Conservation (phyloP, 495 filamentous ascomycete species). For the Aspergillus biplanus region DNA sequence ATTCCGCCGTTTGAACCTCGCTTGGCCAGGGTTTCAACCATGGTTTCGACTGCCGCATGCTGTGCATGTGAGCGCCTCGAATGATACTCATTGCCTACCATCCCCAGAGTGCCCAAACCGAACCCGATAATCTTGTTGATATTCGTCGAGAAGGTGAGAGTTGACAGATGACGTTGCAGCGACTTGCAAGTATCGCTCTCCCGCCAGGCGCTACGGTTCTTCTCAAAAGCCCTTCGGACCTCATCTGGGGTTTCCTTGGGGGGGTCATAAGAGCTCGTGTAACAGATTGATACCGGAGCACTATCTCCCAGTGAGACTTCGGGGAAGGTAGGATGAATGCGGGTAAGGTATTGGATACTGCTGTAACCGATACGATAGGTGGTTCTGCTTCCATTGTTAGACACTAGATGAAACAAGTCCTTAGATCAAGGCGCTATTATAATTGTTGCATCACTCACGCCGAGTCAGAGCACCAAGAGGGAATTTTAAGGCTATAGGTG, state of each 20-base stretch:
- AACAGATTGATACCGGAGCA: slow-evolving; percentile 27
- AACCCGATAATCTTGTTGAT: slow-evolving; percentile 29
- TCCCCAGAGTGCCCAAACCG: slow-evolving; percentile 22
- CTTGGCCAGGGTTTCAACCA: slow-evolving; percentile 13
- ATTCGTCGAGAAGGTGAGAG: slow-evolving; percentile 1
- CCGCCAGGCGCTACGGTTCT: slow-evolving; percentile 15
- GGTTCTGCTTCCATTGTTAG: slow-evolving; percentile 15
- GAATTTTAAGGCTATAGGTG: slow-evolving; percentile 23
- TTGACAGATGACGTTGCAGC: slow-evolving; percentile 16
- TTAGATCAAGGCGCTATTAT: not conserved
- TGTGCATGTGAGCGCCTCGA: slow-evolving; percentile 24
- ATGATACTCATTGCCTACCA: slow-evolving; percentile 15
- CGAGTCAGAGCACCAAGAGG: slow-evolving; percentile 24
- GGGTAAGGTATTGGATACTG: slow-evolving; percentile 26
- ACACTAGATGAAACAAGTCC: not conserved
- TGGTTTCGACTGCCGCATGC: slow-evolving; percentile 29
- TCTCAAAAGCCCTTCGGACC: slow-evolving; percentile 10
- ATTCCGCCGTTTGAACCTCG: slow-evolving; percentile 13
- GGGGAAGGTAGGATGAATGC: slow-evolving; percentile 23
- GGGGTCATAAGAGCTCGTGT: slow-evolving; percentile 15
- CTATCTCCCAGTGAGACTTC: slow-evolving; percentile 22
- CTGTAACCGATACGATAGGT: slow-evolving; percentile 31
- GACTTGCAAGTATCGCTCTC: slow-evolving; percentile 18
- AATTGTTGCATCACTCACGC: slow-evolving; percentile 18
- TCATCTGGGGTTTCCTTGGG: slow-evolving; percentile 9